These are phyloP conservation scores for Suillus clintonianus DNA, from an alignment of 768 basidiomycete genomes.

Conservation along the genomic window DNA sequence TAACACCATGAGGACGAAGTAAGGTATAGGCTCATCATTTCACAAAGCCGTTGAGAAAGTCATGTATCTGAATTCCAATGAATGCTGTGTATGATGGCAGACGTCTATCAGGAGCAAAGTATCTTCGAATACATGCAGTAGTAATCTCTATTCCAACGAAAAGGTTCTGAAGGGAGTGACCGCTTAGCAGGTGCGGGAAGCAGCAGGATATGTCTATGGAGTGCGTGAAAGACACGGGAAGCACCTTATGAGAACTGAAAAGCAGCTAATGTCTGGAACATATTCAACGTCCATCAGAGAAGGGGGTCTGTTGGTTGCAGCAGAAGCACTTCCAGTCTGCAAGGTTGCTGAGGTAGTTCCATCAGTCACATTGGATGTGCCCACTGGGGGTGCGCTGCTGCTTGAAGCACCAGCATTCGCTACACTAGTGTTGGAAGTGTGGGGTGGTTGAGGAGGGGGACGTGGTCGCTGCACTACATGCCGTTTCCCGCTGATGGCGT, in stretches of 20 bases:
- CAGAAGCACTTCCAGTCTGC: not conserved
- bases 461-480: too few relatives aligned
- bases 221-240: not conserved
- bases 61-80: not conserved
- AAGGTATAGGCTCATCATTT: too few relatives aligned
- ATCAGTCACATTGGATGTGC: not conserved
- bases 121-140: not conserved
- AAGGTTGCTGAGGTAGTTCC: not conserved
- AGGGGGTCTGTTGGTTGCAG: not conserved
- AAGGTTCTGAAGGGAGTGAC: not conserved
- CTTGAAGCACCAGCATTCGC: not conserved
- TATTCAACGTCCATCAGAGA: not conserved
- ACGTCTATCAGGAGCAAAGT: not conserved
- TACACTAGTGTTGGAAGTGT: not conserved
- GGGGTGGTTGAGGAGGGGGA: not conserved
- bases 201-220: not conserved
- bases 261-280: not conserved
- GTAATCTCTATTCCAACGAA: not conserved
- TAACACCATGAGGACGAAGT: too few relatives aligned
- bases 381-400: not conserved
- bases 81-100: not conserved
- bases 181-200: not conserved
- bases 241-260: not conserved
- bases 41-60: not conserved
- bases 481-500: not conserved